Conservation (phyloP, 495 filamentous ascomycete species). For the Xylaria palmicola region DNA sequence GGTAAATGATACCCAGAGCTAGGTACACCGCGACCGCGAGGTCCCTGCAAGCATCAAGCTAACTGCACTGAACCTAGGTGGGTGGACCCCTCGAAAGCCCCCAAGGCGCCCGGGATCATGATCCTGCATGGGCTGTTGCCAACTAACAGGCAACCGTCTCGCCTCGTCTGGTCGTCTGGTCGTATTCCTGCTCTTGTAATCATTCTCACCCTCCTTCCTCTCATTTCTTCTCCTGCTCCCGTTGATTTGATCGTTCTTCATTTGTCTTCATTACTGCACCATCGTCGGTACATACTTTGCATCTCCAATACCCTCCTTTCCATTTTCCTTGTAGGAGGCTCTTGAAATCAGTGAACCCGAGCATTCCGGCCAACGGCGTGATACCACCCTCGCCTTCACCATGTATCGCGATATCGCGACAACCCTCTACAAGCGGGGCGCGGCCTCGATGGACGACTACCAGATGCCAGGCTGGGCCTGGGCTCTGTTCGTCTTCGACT, state of each 20-base stretch:
- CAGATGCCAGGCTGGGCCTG: constrained; percentile 34
- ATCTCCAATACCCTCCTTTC: no score
- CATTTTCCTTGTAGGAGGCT: no score
- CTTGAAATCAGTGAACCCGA: not conserved
- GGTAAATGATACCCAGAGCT: not conserved
- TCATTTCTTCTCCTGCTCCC: no score
- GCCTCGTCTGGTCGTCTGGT: not conserved
- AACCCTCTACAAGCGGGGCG: constrained; percentile 33
- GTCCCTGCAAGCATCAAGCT: no score
- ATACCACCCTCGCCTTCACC: constrained; percentile 10
- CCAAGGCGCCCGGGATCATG: not conserved
- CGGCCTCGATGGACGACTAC: constrained; percentile 23
- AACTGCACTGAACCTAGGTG: no score
- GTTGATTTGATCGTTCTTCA: no score
- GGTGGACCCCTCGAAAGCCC: no score
- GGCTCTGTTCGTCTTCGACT: constrained; percentile 27
- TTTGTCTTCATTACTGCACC: no score
- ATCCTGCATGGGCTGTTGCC: not conserved
- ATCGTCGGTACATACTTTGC: no score
- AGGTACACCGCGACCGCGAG: no score
- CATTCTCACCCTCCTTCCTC: not conserved
- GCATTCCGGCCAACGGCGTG: not conserved
- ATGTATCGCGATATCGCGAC: constrained; percentile 37
- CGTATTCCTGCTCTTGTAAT: no score
- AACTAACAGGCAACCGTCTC: constrained; percentile 3